These are phyloP conservation scores for Amylocystis lapponica DNA, from an alignment of 768 basidiomycete species.

Conservation along the genomic window DNA sequence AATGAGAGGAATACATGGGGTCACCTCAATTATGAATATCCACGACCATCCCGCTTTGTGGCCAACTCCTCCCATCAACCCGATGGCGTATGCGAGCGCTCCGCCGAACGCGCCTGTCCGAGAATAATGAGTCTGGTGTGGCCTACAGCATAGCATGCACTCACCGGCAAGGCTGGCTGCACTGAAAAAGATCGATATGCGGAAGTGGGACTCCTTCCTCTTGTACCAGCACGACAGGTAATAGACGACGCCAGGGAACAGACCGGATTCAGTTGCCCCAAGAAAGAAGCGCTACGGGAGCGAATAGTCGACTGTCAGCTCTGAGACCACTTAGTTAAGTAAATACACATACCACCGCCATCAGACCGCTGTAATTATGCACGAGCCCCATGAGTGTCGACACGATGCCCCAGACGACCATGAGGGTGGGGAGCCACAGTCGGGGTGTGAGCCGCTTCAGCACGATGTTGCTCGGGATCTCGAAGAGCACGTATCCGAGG, in stretches of 20 bases:
- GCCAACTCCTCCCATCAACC: constrained; percentile 22
- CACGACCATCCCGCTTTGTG: constrained; percentile 25
- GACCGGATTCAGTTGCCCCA: constrained; percentile 37
- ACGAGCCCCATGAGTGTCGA: constrained; percentile 33
- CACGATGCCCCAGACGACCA: constrained; percentile 34
- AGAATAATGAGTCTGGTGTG: too few relatives aligned
- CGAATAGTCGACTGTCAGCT: not conserved
- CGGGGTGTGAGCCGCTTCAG: constrained; percentile 33
- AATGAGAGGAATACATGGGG: not conserved
- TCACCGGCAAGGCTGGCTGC: constrained; percentile 24
- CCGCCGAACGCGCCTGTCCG: constrained; percentile 27
- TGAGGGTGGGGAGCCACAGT: constrained; percentile 35
- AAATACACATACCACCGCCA: constrained; percentile 9
- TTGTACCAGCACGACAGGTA: constrained; percentile 44
- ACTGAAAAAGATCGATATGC: constrained; percentile 26
- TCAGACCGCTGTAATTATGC: constrained; percentile 31
- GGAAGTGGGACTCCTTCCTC: constrained; percentile 24
- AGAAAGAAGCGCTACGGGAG: constrained; percentile 32
- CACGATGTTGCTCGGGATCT: constrained; percentile 26
- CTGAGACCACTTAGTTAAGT: too few relatives aligned
- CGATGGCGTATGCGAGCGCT: constrained; percentile 27
- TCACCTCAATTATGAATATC: constrained; percentile 40
- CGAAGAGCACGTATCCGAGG: constrained; percentile 15
- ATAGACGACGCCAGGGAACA: constrained; percentile 38
- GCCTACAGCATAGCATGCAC: constrained; percentile 19